Base-by-base conservation (phyloP, 1,284 basidiomycete genomes). In the Microbotryum silenes-acaulis region DNA sequence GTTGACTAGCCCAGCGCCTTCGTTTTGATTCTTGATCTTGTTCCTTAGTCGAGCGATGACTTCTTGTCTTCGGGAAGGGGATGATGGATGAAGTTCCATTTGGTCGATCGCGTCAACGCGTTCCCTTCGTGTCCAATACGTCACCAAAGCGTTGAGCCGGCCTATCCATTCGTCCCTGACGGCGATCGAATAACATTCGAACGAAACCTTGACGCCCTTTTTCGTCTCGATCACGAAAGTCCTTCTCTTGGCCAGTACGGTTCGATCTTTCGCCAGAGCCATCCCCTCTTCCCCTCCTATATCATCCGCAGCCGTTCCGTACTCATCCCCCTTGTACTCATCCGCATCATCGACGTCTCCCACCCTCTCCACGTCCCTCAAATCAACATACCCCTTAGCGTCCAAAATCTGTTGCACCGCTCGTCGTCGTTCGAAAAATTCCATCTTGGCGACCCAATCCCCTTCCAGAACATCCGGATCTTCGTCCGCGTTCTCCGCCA, bases 121-220 rank as follows among this genome's bases (percentile, higher is more conserved):
- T 48, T 68, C 64, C 23, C 70, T 65, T 16, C 58, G 61, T 3
- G 56, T 60, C 70, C 70, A 71, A 51, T 68, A 71, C 0, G 56
- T 58, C 0, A 63, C 61, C 21, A 71, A 61, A 2, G 65, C 63
- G 12, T 52, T 47, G 16, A 71, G 57, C 0, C 70, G 67, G 4
- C 60, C 64, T 25, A 66, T 61, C 70, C 68, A 70, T 55, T 71
- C 70, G 12, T 58, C 55, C 1, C 60, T 57, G 20, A 69, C 68
- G 23, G 56, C 59, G 25, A 64, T 65, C 25, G 68, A 66, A 33
- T 65, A 60, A 50, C 64, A 65, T 63, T 71, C 68, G 51, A 71
- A 68, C 7, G 51, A 45, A 21, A 48, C 56, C 5, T 48, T 52
- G 31, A 9, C 21, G 6, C 63, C 66, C 21, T 55, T 48, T 16